Evolutionary conservation across 2,329 filamentous ascomycete species (phyloP), one percentile per base, ranked within the genome.

Genomic region (Fusarium floridanum): DNA sequence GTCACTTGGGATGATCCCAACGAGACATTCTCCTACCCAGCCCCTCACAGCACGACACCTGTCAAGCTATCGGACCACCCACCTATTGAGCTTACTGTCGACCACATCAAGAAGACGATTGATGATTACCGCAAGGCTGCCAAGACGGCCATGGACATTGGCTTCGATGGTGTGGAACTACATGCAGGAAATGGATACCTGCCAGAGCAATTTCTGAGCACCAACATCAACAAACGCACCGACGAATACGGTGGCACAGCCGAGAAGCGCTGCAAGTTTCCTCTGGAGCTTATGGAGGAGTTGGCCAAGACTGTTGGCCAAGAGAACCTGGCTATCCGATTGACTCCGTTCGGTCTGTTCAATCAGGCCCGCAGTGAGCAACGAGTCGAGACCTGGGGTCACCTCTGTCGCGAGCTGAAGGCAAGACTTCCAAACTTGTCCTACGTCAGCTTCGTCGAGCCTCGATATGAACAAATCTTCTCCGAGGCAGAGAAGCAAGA

Each of bases 361-460:
- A 89, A 90, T 65, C 86, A 88, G 68, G 82, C 85, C 6, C 84
- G 86, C 22, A 83, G 86, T 6, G 84, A 85, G 72, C 83, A 90
- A 79, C 82, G 88, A 2, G 69, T 90, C 24, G 87, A 89, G 78
- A 89, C 87, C 0, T 90, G 87, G 86, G 82, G 83, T 3, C 80
- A 86, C 69, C 81, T 90, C 7, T 89, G 86, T 70, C 80, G 81
- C 45, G 81, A 86, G 68, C 75, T 90, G 69, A 89, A 89, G 78
- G 76, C 78, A 57, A 75, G 78, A 6, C 80, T 83, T 11, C 86
- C 85, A 0, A 73, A 78, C 5, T 77, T 90, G n/a, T 85, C 85
- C 4, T 90, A 90, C 70, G 85, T 90, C 17, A 87, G 86, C 80
- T 88, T 90, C 53, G 83, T 90, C 57, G 88, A 90, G 78, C 88